phyloP scores from a whole-genome alignment of 2,329 filamentous ascomycete species.

The Beauveria sp. region DNA sequence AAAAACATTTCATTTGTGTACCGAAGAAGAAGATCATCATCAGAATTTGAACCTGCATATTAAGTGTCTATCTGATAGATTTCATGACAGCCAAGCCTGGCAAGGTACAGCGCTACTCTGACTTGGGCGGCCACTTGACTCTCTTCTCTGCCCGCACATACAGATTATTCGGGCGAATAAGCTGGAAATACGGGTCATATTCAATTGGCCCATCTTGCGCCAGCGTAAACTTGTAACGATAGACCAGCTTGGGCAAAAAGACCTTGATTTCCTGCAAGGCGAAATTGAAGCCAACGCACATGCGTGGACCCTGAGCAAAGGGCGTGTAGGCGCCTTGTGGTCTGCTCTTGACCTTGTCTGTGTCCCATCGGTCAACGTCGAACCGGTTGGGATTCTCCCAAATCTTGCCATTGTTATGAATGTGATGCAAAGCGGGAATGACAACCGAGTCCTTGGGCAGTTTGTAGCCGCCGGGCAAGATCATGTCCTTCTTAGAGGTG shows the following conservation, averaged over 20 bases:
- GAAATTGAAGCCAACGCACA: constrained; percentile 59
- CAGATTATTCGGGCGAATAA: constrained; percentile 48
- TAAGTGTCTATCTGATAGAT: background rate
- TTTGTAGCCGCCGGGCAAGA: constrained; percentile 52
- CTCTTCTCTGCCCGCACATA: constrained; percentile 43
- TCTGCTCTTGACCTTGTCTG: constrained; percentile 41
- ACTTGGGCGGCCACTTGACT: constrained; percentile 37
- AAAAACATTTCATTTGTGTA: background rate
- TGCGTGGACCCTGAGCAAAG: constrained; percentile 48
- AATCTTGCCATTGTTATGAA: constrained; percentile 42
- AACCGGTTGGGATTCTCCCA: constrained; percentile 54
- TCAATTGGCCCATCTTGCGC: constrained; percentile 44
- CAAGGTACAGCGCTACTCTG: background rate
- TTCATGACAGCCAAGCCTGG: background rate
- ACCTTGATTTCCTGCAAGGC: constrained; percentile 54
- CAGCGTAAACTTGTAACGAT: constrained; percentile 47
- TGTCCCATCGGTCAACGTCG: constrained; percentile 53
- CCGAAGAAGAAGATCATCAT: too few species aligned
- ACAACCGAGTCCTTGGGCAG: constrained; percentile 44
- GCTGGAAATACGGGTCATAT: constrained; percentile 52
- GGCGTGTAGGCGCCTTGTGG: constrained; percentile 48
- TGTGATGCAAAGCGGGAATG: constrained; percentile 43
- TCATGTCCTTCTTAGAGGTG: constrained; percentile 45
- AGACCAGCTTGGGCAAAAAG: constrained; percentile 49
- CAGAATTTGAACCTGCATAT: background rate